Evolutionary conservation across 371 early-diverging fungal genomes (phyloP), one percentile per base, ranked within the genome.

Genomic region (Rhizopus sp.): DNA sequence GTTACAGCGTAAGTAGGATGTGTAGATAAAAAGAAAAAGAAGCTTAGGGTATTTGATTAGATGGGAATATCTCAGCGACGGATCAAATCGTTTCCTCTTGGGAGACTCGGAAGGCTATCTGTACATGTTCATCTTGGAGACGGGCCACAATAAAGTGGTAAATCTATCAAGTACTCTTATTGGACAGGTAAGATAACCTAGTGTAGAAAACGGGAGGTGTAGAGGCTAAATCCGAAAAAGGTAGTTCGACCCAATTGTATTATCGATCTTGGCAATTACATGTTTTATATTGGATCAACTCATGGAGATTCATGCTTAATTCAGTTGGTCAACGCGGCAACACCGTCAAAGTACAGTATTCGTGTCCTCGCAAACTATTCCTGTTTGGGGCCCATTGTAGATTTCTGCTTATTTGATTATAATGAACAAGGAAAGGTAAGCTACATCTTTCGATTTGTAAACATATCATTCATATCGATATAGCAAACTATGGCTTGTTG

Each of bases 401-500:
- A 95, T 60, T 87, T 95, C 70, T 81, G 85, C 53, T 80, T 93
- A 15, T 82, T 90, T 16, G 88, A 92, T 63, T 55, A 80, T 32
- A 87, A 88, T 35, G 70, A 82, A 55, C 83, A 90, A 65, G 89
- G 87, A 38, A 83, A 85, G 76, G 88, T 85, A 72, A 23, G 23
- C 23, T 23, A 23, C 23, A 23, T 23, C 23, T 23, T 23, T 23
- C 23, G 23, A 23, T 23, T 23, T 23, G 23, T 23, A 23, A 23
- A 23, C 23, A 23, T 23, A 23, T 23, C 0, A 23, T 23, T 23
- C 23, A 23, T 23, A 23, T 23, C 23, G 23, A 23, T 23, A 23
- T 72, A 88, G 81, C 84, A 87, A 35, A 88, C 91, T 44, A 77
- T 96, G 45, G 88, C 96, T 1, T 87, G 95, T n/a, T 95, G 95